A percentile compares a stretch with the other conserved stretches of the same genome.
Evolutionary conservation across 441 rosid species (phyloP).

Genomic region (Pelargonium myrrhifolium): DNA sequence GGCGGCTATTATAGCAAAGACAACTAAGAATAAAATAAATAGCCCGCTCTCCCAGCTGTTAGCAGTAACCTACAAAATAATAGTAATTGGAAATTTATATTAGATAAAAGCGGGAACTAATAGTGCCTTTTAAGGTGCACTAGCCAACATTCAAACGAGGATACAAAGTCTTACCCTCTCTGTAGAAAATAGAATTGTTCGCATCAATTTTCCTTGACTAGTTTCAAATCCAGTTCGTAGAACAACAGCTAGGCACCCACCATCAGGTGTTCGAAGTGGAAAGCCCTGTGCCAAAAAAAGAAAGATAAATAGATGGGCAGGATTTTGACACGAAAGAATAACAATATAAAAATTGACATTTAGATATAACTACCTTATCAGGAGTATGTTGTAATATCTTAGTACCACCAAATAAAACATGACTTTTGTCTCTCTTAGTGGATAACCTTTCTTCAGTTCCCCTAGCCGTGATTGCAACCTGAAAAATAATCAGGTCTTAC

Average conservation of each 20-base stretch:
- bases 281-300: constrained; percentile 45
- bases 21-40: constrained; percentile 84
- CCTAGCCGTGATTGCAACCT: constrained; percentile 69
- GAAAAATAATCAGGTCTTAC: constrained; percentile 19
- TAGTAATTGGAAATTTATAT: constrained; percentile 8
- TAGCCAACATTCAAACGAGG: constrained; percentile 15
- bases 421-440: constrained; percentile 72
- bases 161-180: constrained; percentile 60
- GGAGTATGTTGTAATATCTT: constrained; percentile 94
- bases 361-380: constrained; percentile 58
- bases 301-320: constrained; percentile 18
- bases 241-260: constrained; percentile 95
- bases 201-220: constrained; percentile 98
- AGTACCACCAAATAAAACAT: constrained; percentile 96
- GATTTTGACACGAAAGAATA: neutral
- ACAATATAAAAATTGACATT: constrained; percentile 8
- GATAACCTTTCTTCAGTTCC: constrained; percentile 65
- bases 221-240: constrained; percentile 98
- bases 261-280: constrained; percentile 86
- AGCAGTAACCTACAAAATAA: constrained; percentile 71
- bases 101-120: constrained; percentile 13
- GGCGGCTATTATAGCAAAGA: constrained; percentile 95
- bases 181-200: constrained; percentile 92
- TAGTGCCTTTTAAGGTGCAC: neutral
- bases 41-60: constrained; percentile 99